Percentiles rank a stretch among this genome's conserved stretches.
Evolutionary conservation across 1,284 basidiomycete species (phyloP).

Genomic region (Boletus smithii): DNA sequence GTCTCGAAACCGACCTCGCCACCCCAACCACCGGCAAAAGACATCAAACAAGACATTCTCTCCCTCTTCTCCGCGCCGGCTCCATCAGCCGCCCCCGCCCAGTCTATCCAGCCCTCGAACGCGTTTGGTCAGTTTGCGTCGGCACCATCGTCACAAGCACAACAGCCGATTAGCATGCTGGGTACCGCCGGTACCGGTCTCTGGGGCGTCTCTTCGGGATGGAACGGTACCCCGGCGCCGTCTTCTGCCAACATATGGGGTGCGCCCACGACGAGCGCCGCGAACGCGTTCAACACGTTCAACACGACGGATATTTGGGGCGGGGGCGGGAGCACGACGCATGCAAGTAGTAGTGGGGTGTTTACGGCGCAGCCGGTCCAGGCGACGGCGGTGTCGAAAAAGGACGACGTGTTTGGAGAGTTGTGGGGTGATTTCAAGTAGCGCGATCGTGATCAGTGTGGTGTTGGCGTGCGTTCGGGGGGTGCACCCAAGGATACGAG

Average conservation of each 20-base stretch:
- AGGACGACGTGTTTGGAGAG: constrained; percentile 78
- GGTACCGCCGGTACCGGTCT: constrained; percentile 52
- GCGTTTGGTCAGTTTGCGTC: constrained; percentile 30
- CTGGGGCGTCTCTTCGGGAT: constrained; percentile 67
- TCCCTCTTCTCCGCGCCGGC: constrained; percentile 67
- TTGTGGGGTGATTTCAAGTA: constrained; percentile 80
- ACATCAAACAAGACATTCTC: constrained; percentile 83
- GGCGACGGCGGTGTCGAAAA: constrained; percentile 44
- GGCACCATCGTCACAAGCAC: constrained; percentile 17
- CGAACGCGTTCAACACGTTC: constrained; percentile 33
- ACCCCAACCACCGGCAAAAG: constrained; percentile 50
- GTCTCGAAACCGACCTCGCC: constrained; percentile 31
- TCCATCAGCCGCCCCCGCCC: constrained; percentile 31
- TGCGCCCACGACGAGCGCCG: constrained; percentile 19
- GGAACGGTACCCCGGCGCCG: constrained; percentile 37
- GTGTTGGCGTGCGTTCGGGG: no score
- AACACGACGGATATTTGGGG: constrained; percentile 62
- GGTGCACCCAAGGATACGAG: no score
- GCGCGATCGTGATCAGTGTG: background rate
- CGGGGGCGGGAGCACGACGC: constrained; percentile 16
- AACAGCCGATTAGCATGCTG: constrained; percentile 51
- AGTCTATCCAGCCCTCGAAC: constrained; percentile 25
- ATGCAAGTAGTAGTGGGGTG: constrained; percentile 34
- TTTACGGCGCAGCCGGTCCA: constrained; percentile 32
- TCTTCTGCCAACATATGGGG: constrained; percentile 44